Base-by-base conservation (phyloP, 1,139 yeast species). In the Saccharomycopsis hybrid region DNA sequence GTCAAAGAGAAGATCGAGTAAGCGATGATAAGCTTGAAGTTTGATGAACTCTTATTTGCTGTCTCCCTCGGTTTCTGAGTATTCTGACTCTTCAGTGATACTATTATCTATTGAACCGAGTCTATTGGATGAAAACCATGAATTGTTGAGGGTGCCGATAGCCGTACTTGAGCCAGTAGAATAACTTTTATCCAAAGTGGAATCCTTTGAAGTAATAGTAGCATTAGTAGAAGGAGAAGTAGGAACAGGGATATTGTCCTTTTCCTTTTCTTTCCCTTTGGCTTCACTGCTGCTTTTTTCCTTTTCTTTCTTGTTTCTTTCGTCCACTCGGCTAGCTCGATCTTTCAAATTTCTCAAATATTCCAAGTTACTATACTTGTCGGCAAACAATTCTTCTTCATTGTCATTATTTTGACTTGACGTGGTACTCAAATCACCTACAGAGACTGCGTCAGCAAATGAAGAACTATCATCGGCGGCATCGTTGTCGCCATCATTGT, bases 381-480 rank as follows among this genome's bases (percentile, higher is more conserved):
- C 51, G 18, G 43, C 52, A 13, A 49, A 37, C 31, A 51, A n/a
- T 8, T 51, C 54, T 3, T 51, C 54, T 4, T 49, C 52, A n/a
- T 41, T 30, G 28, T 35, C 46, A 31, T 29, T 29, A 33, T 13
- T 32, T 5, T 37, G 11, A 11, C 7, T 31, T 5, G 18, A 5
- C 8, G 36, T 29, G 44, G 13, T 41, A 25, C 13, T 40, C 18
- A 18, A 18, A 18, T 18, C 18, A 18, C 18, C 18, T 18, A 18
- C 18, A 18, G 18, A 18, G 4, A 35, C 27, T 18, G n/a, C 44
- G 5, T 29, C 25, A 33, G 35, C 30, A 27, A 25, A 4, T 4
- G 44, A 41, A 11, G 18, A 13, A 11, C 5, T 28, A 24, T 43
- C 40, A 25, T 5, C 8, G 9, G 28, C 8, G 9, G 24, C 27